Base-by-base conservation (phyloP, 768 basidiomycete genomes). In the Paxillus ammoniavirescens region DNA sequence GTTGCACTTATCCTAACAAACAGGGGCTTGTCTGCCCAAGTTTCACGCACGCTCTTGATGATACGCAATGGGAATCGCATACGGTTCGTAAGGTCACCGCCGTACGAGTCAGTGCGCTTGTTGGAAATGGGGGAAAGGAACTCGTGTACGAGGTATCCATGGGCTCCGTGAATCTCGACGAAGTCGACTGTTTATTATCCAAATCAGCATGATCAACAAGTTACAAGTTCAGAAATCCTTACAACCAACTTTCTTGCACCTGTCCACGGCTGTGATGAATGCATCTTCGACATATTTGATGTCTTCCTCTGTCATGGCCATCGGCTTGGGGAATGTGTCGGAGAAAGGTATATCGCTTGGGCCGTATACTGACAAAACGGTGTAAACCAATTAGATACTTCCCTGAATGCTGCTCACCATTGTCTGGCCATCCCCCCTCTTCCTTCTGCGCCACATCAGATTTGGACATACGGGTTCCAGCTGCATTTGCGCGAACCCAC, bases 81-180 rank as follows among this genome's bases (percentile, higher is more conserved):
- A 33, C 91, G 82, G 73, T 92, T 91, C 59, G 84, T 82, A 35
- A 93, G 73, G 8, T 77, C 68, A 5, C 91, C 91, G 10, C 91
- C 91, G 63, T 86, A 91, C 28, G 72, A 41, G 67, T 93, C 93
- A 7, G 75, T 77, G 31, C 90, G 84, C 6, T 66, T 68, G 74
- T 94, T 93, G 13, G 86, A 87, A 30, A 91, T 65, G 1, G 91
- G 91, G 3, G 87, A 89, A 9, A 86, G 64, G 70, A 92, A 93
- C 17, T 73, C 65, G 65, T 84, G 80, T 1, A 86, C 31, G n/a
- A 89, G 78, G 52, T 67, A 69, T 30, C 82, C 87, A 63, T 91
- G 88, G 2, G 88, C 89, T 8, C 68, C 80, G 63, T 91, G 89
- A 15, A 91, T 60, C 65, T 91, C 87, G 37, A 89, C 83, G 63